These are phyloP conservation scores for Acanthamoeba castellanii DNA, from an alignment of 208 protist species.

Conservation along the genomic window DNA sequence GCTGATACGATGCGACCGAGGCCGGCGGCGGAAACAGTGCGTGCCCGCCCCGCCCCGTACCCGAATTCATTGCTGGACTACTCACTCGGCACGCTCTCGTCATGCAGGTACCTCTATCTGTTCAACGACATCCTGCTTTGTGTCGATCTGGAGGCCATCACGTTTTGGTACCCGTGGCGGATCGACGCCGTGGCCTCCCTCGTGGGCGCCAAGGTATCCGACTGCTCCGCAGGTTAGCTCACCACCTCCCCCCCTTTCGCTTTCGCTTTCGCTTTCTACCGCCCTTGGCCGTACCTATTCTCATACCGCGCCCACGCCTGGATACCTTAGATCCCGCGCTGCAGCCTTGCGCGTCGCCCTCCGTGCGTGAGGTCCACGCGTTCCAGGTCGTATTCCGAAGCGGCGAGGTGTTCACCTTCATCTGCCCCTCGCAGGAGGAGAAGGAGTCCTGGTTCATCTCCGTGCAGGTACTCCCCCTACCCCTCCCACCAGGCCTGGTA, in stretches of 20 bases:
- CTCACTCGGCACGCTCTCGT: too few relatives aligned
- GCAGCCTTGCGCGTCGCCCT: neutral
- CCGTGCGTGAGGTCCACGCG: neutral
- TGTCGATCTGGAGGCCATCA: slow-evolving; percentile 17
- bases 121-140: slow-evolving; percentile 38
- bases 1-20: neutral
- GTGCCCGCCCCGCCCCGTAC: neutral
- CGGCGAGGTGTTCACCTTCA: neutral
- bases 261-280: neutral
- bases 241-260: neutral
- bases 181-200: neutral
- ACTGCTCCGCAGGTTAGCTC: neutral
- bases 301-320: neutral
- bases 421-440: slow-evolving; percentile 32
- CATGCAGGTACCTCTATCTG: neutral
- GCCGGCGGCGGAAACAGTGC: slow-evolving; percentile 3
- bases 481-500: neutral
- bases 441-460: slow-evolving; percentile 14
- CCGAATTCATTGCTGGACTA: too few relatives aligned
- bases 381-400: neutral
- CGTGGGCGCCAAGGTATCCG: neutral
- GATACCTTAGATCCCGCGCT: neutral
- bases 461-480: neutral
- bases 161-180: slow-evolving; percentile 24
- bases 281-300: too few relatives aligned